phyloP scores from a whole-genome alignment of 306 rosid species.

The Cajanus cajan region DNA sequence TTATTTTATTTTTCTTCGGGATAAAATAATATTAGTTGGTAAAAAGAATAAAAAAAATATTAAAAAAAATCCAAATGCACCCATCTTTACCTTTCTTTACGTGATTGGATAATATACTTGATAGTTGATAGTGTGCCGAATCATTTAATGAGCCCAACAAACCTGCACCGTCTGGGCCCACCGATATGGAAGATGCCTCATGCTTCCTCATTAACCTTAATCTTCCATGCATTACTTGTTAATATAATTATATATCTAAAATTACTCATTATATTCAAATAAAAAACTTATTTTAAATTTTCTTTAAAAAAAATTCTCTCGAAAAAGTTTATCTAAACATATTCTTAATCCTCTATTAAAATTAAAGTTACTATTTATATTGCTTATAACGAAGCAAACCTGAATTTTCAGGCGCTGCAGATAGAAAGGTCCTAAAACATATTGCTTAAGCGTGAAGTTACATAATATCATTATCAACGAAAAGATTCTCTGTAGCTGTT shows the following conservation, averaged over 20 bases:
- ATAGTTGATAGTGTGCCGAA: background rate
- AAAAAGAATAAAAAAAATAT: background rate
- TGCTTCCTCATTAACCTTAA: no score
- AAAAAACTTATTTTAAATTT: no score
- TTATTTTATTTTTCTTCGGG: no score
- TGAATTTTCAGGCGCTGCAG: no score
- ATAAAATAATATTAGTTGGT: background rate
- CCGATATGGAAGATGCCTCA: background rate
- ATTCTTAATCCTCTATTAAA: no score
- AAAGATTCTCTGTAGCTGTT: background rate
- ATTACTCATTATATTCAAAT: no score
- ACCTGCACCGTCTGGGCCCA: background rate
- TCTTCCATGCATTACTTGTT: background rate
- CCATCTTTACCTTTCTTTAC: background rate
- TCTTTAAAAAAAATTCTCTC: no score
- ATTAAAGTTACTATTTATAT: no score
- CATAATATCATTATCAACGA: conserved; percentile 20
- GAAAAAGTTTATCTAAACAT: no score
- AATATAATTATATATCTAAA: no score
- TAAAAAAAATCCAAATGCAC: background rate
- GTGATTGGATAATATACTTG: background rate
- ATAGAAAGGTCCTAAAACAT: background rate
- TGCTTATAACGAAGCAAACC: no score
- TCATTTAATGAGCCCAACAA: background rate
- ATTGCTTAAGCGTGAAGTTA: conserved; percentile 34